phyloP scores from a whole-genome alignment of 73 alveolate species.

The Stentor roeselii region DNA sequence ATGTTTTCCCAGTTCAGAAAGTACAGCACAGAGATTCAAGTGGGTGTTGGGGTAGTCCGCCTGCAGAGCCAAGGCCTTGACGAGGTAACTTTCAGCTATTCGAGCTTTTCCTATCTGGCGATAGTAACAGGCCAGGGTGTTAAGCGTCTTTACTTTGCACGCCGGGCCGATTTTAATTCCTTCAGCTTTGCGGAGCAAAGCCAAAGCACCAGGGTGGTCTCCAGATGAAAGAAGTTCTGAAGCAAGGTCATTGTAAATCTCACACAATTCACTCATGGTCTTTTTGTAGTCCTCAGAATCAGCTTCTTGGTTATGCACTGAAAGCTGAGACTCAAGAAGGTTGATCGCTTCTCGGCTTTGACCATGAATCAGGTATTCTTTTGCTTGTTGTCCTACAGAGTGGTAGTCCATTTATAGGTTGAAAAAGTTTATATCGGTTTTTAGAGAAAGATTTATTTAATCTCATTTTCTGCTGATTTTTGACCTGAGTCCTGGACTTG shows the following conservation, averaged over 20 bases:
- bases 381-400: background rate
- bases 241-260: conserved; percentile 78
- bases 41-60: conserved; percentile 68
- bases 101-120: conserved; percentile 67
- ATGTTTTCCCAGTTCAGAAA: conserved; percentile 67
- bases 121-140: conserved; percentile 83
- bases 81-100: conserved; percentile 66
- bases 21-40: conserved; percentile 80
- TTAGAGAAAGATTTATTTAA: too few species aligned
- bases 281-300: conserved; percentile 63
- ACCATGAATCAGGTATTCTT: background rate
- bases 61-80: conserved; percentile 65
- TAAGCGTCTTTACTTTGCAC: conserved; percentile 71
- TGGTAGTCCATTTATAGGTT: background rate
- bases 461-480: too few species aligned
- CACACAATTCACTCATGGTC: conserved; percentile 58
- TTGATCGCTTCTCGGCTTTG: background rate
- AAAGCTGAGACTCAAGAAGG: background rate
- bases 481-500: too few species aligned
- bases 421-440: background rate
- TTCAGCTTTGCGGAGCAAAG: conserved; percentile 83
- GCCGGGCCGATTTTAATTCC: conserved; percentile 48
- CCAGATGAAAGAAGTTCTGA: conserved; percentile 68
- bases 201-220: conserved; percentile 71
- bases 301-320: conserved; percentile 31